A percentile compares a stretch with the other conserved stretches of the same genome.
These are phyloP conservation scores for Talaromyces trachyspermus DNA, from an alignment of 495 filamentous ascomycete genomes.

Conservation along the genomic window DNA sequence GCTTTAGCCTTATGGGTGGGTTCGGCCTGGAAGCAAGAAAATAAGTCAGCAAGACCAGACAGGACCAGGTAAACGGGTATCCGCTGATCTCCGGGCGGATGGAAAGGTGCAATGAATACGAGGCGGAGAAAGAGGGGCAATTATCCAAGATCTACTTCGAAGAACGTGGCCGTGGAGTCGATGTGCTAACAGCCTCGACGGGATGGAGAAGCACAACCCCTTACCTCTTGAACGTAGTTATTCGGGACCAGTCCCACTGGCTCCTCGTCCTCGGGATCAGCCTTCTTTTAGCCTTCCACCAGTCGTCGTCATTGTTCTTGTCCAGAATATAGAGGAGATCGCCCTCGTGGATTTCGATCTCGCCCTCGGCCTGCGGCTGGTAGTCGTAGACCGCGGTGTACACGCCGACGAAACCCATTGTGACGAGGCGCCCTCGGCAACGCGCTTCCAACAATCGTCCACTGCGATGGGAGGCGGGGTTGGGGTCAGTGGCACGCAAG, in stretches of 20 bases:
- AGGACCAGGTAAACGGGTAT: too few relatives aligned
- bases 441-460: slow-evolving; percentile 22
- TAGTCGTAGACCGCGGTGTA: slow-evolving; percentile 95
- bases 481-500: not conserved
- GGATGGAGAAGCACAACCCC: too few relatives aligned
- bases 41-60: slow-evolving; percentile 1
- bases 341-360: slow-evolving; percentile 81
- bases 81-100: not conserved
- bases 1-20: slow-evolving; percentile 70
- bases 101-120: too few relatives aligned
- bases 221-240: slow-evolving; percentile 95
- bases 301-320: slow-evolving; percentile 83
- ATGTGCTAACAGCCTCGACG: too few relatives aligned
- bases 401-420: slow-evolving; percentile 78
- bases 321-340: slow-evolving; percentile 90
- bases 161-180: too few relatives aligned
- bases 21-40: slow-evolving; percentile 46
- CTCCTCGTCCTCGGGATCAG: slow-evolving; percentile 82
- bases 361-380: slow-evolving; percentile 76
- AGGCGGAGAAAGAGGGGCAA: too few relatives aligned
- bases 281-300: slow-evolving; percentile 99
- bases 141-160: too few relatives aligned
- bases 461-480: not conserved
- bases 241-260: slow-evolving; percentile 88
- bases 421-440: slow-evolving; percentile 7